Percentiles rank a stretch among this genome's conserved stretches.
phyloP scores from a whole-genome alignment of 129 eudicot species.

The Chrysanthemum makinoi region DNA sequence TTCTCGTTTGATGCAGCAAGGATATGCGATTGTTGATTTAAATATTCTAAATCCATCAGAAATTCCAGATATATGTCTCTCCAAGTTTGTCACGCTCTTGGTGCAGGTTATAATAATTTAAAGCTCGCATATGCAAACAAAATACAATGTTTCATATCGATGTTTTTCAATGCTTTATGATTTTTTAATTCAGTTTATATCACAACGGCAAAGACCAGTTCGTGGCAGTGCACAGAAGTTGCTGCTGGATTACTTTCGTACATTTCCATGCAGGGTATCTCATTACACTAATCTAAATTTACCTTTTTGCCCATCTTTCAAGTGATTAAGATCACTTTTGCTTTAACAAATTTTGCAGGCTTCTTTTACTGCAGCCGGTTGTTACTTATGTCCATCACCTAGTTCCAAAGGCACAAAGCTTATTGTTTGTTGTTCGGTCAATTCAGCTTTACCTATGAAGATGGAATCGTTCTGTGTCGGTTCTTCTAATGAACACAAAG shows the following conservation, averaged over 20 bases:
- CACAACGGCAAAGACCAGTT: constrained; percentile 90
- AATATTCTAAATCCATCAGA: constrained; percentile 45
- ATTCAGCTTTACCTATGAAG: constrained; percentile 46
- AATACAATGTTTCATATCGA: constrained; percentile 7
- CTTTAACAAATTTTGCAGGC: constrained; percentile 47
- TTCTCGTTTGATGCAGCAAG: constrained; percentile 57
- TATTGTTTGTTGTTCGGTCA: constrained; percentile 64
- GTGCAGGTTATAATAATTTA: constrained; percentile 57
- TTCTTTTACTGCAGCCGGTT: constrained; percentile 82
- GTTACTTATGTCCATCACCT: constrained; percentile 95
- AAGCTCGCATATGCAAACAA: no score
- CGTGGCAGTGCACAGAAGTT: constrained; percentile 75
- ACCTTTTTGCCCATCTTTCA: neutral
- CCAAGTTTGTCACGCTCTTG: constrained; percentile 58
- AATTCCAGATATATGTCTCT: constrained; percentile 52
- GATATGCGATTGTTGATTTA: constrained; percentile 69
- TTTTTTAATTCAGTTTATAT: constrained; percentile 56
- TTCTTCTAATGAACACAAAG: constrained; percentile 20
- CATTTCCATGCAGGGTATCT: constrained; percentile 83
- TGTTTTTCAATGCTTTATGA: constrained; percentile 3
- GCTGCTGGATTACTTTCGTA: constrained; percentile 68
- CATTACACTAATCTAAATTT: neutral
- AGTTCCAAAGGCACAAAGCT: constrained; percentile 84
- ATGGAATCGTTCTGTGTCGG: constrained; percentile 38
- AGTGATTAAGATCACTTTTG: neutral